phyloP scores from a whole-genome alignment of 441 rosid genomes.

The Croton setiger region DNA sequence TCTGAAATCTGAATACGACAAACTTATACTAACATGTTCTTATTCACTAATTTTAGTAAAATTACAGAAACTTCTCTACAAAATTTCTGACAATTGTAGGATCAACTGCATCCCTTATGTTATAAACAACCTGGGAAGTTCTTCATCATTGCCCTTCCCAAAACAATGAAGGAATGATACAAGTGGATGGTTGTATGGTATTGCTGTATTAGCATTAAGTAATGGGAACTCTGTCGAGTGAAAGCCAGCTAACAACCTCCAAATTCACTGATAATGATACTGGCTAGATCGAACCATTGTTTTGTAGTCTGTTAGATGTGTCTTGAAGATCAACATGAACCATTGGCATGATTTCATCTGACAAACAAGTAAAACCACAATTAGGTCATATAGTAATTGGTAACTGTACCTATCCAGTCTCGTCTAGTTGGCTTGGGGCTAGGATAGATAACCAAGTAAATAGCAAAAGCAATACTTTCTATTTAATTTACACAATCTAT shows the following conservation, averaged over 20 bases:
- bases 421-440: no score
- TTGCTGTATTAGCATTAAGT: background rate
- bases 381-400: background rate
- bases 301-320: background rate
- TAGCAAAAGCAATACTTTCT: background rate
- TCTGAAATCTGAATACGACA: background rate
- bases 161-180: background rate
- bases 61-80: conserved; percentile 1
- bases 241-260: background rate
- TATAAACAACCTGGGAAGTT: background rate
- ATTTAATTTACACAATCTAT: background rate
- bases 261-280: background rate
- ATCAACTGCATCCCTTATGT: background rate
- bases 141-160: background rate
- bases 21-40: background rate
- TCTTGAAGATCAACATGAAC: background rate
- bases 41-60: background rate
- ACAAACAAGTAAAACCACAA: background rate
- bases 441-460: no score
- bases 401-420: background rate
- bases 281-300: background rate
- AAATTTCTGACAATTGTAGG: background rate
- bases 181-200: background rate
- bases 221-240: background rate
- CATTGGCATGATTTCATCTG: background rate